Base-by-base conservation (phyloP, 768 basidiomycete genomes). In the Termitomyces sp. region DNA sequence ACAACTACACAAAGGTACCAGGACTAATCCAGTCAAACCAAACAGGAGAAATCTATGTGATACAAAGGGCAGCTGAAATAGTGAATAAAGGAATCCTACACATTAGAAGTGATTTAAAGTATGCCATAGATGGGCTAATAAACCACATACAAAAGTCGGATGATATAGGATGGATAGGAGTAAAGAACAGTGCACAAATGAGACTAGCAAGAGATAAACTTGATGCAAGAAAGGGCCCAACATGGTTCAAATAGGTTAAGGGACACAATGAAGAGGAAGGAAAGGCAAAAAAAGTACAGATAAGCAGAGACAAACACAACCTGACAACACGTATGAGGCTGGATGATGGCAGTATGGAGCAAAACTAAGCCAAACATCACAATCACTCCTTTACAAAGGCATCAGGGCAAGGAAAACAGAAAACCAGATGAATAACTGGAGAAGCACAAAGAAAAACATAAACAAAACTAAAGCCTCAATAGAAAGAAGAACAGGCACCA, bases 321-420 rank as follows among this genome's bases (percentile, higher is more conserved):
- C 20, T 10, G 20, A 43, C 10, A 9, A 43, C 10, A 20, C 42
- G 6, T 9, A 6, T 6, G n/a, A 9, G 1, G 42, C n/a, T 0
- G 42, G 18, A 2, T n/a, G 40, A 4, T 42, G 40, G 40, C n/a
- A 7, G 8, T n/a, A 10, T 2, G n/a, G 40, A 7, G n/a, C n/a
- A 0, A 42, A 42, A 8, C 6, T 42, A 8, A 33, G 2, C 18
- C 1, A 6, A n/a, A 6, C 5, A 1, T 7, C n/a, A 6, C n/a
- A n/a, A n/a, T n/a, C n/a, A n/a, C n/a, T n/a, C n/a, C n/a, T n/a
- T n/a, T n/a, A n/a, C n/a, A n/a, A n/a, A n/a, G 40, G n/a, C 4
- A 9, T 42, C 5, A n/a, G 18, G 6, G 5, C 16, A n/a, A n/a
- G 1, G 0, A n/a, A 1, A 2, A 6, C 3, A 1, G 4, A 4